Evolutionary conservation across 192 early-diverging fungal species (phyloP).

Genomic region (Backusella parvicylindrica): DNA sequence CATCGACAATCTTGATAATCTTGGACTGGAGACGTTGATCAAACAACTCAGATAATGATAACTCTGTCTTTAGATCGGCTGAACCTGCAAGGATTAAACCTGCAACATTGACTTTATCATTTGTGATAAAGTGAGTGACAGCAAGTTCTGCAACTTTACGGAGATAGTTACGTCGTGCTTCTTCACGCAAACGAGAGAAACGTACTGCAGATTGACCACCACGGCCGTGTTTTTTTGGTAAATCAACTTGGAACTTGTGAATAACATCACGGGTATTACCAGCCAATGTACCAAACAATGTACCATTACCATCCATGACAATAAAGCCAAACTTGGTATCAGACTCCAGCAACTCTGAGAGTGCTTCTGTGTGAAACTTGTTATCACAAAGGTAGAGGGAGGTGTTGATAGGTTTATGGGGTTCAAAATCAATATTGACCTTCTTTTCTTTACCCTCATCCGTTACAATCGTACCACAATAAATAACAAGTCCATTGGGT

Average conservation of each 20-base stretch:
- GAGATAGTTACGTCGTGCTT: conserved; percentile 98
- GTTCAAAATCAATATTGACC: conserved; percentile 98
- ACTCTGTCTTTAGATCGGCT: conserved; percentile 98
- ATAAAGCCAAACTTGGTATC: conserved; percentile 98
- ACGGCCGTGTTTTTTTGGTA: conserved; percentile 99
- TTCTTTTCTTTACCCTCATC: conserved; percentile 99
- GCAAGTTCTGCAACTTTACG: conserved; percentile 96
- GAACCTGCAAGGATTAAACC: conserved; percentile 96
- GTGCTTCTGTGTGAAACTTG: conserved; percentile 97
- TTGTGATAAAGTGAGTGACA: conserved; percentile 91
- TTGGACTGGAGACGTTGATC: conserved; percentile 87
- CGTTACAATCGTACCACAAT: conserved; percentile 94
- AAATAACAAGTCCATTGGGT: conserved; percentile 89
- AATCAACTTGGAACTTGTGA: conserved; percentile 93
- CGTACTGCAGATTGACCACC: conserved; percentile 99
- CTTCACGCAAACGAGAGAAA: conserved; percentile 98
- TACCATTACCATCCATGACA: conserved; percentile 98
- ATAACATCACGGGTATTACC: conserved; percentile 95
- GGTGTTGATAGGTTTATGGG: conserved; percentile 99
- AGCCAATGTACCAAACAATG: conserved; percentile 88
- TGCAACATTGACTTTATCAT: conserved; percentile 71
- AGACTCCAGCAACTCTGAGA: conserved; percentile 86
- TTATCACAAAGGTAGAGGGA: conserved; percentile 98
- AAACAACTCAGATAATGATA: conserved; percentile 93
- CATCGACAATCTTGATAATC: conserved; percentile 93